Base-by-base conservation (phyloP, 495 filamentous ascomycete genomes). In the Bacidia rubella region DNA sequence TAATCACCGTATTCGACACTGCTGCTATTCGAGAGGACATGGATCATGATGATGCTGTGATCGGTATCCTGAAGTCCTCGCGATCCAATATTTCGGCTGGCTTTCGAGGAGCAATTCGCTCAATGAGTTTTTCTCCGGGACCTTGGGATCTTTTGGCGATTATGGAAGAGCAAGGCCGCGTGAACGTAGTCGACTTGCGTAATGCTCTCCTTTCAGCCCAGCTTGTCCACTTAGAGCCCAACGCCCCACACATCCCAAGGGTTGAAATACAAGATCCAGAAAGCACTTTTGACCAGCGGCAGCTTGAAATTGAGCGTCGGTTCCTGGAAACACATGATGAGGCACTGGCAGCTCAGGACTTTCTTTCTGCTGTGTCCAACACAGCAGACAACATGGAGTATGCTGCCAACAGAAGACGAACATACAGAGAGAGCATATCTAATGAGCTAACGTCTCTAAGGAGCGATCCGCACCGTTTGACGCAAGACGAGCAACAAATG, bases 81-180 rank as follows among this genome's bases (percentile, higher is more conserved):
- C 59, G 70, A 56, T 61, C 64, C 10, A 56, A 63, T 47, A 45
- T 38, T 3, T 20, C 26, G 11, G 27, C 23, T 29, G n/a, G n/a
- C n/a, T 42, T 79, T 42, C 74, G 72, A 19, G 90, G 93, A 51
- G 88, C 92, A 42, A 80, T 98, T 48, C 79, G 92, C 48, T 85
- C 87, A 51, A 90, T 98, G 81, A 74, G 80, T 21, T 98, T 98
- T 63, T 83, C 86, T 0, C 89, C 92, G 2, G 86, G 84, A 19
- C 87, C 90, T 10, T 86, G 82, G 77, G 90, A 98, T 64, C 76
- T 98, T 15, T 73, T 98, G 29, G 85, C 93, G 22, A 96, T 90
- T 89, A 79, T 88, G 20, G 92, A 98, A 67, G 83, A 94, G 55
- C 82, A 81, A 54, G 90, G 87, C 9, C 76, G 85, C 57, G 76